Conservation (phyloP, 75 land plant species). For the Pseudotsuga menziesii region DNA sequence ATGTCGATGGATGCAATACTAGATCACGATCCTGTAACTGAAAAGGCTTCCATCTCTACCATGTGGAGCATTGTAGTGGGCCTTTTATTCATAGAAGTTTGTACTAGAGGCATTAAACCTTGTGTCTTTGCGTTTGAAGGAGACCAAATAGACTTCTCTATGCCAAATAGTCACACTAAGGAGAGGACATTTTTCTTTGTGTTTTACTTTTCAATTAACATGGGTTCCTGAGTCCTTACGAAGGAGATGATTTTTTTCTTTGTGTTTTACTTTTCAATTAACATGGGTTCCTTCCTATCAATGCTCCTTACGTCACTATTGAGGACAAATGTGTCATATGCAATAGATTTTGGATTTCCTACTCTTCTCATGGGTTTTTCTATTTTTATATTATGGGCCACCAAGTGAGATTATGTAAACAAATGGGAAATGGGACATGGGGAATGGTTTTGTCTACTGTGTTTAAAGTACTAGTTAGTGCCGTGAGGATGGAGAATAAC, state of each 20-base stretch:
- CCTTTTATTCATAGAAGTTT: constrained; percentile 22
- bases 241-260: constrained; percentile 29
- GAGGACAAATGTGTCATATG: constrained; percentile 25
- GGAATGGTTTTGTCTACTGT: constrained; percentile 25
- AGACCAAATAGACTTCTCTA: constrained; percentile 33
- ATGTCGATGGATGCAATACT: constrained; percentile 29
- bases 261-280: constrained; percentile 31
- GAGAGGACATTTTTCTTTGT: too few relatives aligned
- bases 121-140: constrained; percentile 38
- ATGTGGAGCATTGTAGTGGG: constrained; percentile 21
- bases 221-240: too few relatives aligned
- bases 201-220: too few relatives aligned
- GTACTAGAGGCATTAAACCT: constrained; percentile 41
- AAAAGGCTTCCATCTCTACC: background rate
- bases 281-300: constrained; percentile 29
- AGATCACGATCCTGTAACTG: background rate
- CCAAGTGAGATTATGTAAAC: constrained; percentile 15
- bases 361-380: constrained; percentile 30
- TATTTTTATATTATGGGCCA: constrained; percentile 26
- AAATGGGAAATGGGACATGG: constrained; percentile 21
- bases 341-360: constrained; percentile 33
- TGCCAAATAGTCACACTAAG: constrained; percentile 24
- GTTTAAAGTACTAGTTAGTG: constrained; percentile 17
- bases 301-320: constrained; percentile 25
- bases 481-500: constrained; percentile 10